Evolutionary conservation across 1,284 basidiomycete species (phyloP), one percentile per base, ranked within the genome.

Genomic region (Tylopilus sp.): DNA sequence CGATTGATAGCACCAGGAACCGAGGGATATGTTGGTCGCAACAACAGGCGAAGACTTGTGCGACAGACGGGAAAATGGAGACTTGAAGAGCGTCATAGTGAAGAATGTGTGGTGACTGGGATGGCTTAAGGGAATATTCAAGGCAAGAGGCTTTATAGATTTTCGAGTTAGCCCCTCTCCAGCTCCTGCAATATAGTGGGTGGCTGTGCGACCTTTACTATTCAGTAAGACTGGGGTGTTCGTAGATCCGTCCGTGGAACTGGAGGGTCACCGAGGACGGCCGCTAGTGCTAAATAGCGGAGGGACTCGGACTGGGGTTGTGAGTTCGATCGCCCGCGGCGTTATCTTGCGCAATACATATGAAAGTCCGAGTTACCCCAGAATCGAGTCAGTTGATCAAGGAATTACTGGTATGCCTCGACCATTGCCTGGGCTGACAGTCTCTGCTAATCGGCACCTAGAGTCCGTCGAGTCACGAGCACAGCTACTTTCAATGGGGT

Each of bases 31-130:
- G 6, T 51, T 59, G 12, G 26, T 43, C 2, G 38, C 42, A 2
- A 46, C 30, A 18, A 38, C 37, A 1, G 44, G 55, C 3, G 35
- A 23, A 3, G 34, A 28, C 11, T 60, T 48, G 21, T 6, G 44
- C 8, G 29, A 15, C 15, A 41, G n/a, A 3, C 18, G 44, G 10
- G 57, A 21, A 15, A 59, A 31, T 13, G 15, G 23, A 25, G 15
- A 16, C 23, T 55, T 39, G 30, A 57, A n/a, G 8, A 43, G 26
- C 4, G 43, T 15, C 57, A 57, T 61, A 21, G 15, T n/a, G n/a
- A n/a, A n/a, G n/a, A n/a, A n/a, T n/a, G n/a, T n/a, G n/a, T n/a
- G n/a, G n/a, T n/a, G n/a, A n/a, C n/a, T n/a, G n/a, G n/a, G n/a
- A n/a, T n/a, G n/a, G n/a, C n/a, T n/a, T n/a, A n/a, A n/a, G n/a